A percentile compares a stretch with the other conserved stretches of the same genome.
phyloP scores from a whole-genome alignment of 1,139 yeast genomes.

The Pneumocystis sp. region DNA sequence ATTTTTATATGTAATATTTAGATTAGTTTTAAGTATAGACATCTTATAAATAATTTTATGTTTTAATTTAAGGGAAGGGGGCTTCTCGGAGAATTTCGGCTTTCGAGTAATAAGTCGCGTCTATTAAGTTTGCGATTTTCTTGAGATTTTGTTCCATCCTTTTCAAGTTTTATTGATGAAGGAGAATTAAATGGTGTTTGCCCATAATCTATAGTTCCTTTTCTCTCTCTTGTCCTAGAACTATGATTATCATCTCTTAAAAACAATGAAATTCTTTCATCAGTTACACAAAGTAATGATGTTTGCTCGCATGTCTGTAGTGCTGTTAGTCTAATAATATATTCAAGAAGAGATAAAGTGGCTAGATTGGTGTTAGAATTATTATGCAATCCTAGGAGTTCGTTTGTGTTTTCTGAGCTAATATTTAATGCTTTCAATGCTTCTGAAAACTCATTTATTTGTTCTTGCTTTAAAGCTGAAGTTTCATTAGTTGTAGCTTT shows the following conservation, averaged over 20 bases:
- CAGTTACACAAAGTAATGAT: slow-evolving; percentile 41
- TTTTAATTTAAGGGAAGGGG: neutral
- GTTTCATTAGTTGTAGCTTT: neutral
- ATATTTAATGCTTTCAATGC: slow-evolving; percentile 9
- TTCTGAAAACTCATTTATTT: slow-evolving; percentile 7
- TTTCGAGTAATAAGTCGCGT: neutral
- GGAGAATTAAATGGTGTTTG: neutral
- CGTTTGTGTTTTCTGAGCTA: neutral
- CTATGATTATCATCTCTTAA: slow-evolving; percentile 38
- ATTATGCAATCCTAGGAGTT: slow-evolving; percentile 3
- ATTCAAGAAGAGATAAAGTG: slow-evolving; percentile 49
- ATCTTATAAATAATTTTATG: neutral
- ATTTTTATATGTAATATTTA: neutral
- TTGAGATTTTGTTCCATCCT: neutral
- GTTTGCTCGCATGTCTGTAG: slow-evolving; percentile 49
- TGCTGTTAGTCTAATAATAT: slow-evolving; percentile 44
- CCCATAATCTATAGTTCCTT: neutral
- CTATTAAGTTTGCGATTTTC: neutral
- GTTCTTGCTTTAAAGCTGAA: neutral
- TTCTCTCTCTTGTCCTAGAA: neutral
- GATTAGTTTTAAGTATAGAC: neutral
- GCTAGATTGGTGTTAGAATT: slow-evolving; percentile 7
- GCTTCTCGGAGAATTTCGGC: neutral
- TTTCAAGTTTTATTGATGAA: neutral
- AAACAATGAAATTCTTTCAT: slow-evolving; percentile 52